Conservation (phyloP, 352 stramenopile species). For the Globisporangium cystogenes region DNA sequence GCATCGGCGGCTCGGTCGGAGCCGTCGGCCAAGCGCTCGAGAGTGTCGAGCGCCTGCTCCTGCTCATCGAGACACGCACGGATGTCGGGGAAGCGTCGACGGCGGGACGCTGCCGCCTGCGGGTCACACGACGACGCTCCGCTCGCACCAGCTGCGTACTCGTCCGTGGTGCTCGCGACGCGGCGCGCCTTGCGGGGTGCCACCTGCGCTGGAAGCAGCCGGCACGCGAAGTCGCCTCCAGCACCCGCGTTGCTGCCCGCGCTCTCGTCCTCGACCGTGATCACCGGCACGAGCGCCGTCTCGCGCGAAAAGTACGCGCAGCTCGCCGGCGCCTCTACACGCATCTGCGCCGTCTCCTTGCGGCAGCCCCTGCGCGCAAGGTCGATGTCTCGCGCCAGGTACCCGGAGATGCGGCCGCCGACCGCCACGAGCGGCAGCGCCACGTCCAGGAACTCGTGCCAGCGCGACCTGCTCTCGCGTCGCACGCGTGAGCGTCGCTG, state of each 20-base stretch:
- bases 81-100: conserved; percentile 11
- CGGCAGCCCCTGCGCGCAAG: conserved; percentile 37
- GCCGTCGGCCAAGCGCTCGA: neutral
- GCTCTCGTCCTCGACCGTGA: conserved; percentile 32
- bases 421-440: conserved; percentile 34
- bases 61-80: conserved; percentile 10
- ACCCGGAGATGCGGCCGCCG: conserved; percentile 59
- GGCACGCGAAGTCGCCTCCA: neutral
- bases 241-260: conserved; percentile 10
- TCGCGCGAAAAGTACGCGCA: conserved; percentile 69
- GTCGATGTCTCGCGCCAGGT: conserved; percentile 50
- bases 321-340: conserved; percentile 31
- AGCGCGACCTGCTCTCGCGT: conserved; percentile 31
- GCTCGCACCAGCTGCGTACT: too few species aligned
- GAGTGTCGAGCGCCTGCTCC: neutral
- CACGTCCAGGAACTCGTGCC: conserved; percentile 66
- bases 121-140: neutral
- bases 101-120: neutral
- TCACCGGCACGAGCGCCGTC: conserved; percentile 51
- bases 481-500: neutral
- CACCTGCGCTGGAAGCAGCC: neutral
- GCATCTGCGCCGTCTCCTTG: conserved; percentile 21
- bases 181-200: neutral
- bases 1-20: neutral
- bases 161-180: neutral